Percentiles rank a stretch among this genome's conserved stretches.
phyloP scores from a whole-genome alignment of 495 filamentous ascomycete species.

The Hyaloscypha bicolor region DNA sequence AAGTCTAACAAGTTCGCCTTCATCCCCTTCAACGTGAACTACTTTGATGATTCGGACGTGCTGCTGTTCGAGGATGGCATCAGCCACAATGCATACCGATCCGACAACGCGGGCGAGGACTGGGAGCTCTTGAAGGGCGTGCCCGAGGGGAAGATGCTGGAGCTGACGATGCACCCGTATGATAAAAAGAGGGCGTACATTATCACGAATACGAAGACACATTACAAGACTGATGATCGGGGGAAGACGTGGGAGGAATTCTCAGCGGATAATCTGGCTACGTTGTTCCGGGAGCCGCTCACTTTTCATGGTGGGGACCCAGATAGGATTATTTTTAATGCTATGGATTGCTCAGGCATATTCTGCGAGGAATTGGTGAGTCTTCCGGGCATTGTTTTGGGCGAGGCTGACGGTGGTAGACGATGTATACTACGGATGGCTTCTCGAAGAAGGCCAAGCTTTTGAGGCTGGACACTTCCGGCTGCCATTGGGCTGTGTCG shows the following conservation, averaged over 20 bases:
- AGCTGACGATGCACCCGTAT: conserved; percentile 72
- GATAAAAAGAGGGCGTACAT: conserved; percentile 79
- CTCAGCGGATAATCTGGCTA: conserved; percentile 51
- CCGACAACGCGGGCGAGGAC: conserved; percentile 72
- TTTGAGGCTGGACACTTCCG: conserved; percentile 63
- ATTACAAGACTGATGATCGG: conserved; percentile 80
- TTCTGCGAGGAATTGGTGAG: conserved; percentile 51
- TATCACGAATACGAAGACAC: conserved; percentile 61
- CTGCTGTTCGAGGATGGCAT: conserved; percentile 63
- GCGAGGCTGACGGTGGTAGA: conserved; percentile 33
- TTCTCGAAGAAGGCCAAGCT: conserved; percentile 66
- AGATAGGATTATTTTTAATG: conserved; percentile 80
- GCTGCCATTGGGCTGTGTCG: conserved; percentile 83
- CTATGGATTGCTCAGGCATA: conserved; percentile 63
- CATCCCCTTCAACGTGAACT: conserved; percentile 67
- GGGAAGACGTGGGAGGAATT: conserved; percentile 81
- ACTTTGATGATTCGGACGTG: conserved; percentile 85
- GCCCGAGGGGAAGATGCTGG: conserved; percentile 58
- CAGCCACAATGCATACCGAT: conserved; percentile 64
- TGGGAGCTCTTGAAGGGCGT: conserved; percentile 71
- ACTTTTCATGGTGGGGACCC: conserved; percentile 80
- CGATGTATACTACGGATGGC: conserved; percentile 82
- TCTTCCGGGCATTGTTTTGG: neutral
- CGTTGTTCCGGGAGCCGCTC: conserved; percentile 50
- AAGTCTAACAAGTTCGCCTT: conserved; percentile 59